Base-by-base conservation (phyloP, 345 rosid genomes). In the Arabidopsis suecica region DNA sequence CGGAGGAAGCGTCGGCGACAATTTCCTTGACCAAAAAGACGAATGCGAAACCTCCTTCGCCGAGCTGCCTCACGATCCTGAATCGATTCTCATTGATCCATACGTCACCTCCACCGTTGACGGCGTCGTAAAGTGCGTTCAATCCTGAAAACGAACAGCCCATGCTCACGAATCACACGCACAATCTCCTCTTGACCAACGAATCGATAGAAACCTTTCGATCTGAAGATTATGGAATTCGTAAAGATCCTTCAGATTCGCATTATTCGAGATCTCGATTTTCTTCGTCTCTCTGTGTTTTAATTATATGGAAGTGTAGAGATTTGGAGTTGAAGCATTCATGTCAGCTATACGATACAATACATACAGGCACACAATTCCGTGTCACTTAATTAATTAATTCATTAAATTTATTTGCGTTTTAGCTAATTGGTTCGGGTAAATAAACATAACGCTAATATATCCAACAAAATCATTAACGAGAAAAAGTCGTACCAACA, bases 41-140 rank as follows among this genome's bases (percentile, higher is more conserved):
- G 54, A 80, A 93, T 2, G 99, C 97, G 78, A 93, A 95, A 4
- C 98, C 99, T 40, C 99, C 99, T 74, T 93, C 99, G 7, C 99
- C 99, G 12, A 95, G 91, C 91, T 92, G 98, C 88, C 97, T 85
- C 72, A 65, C 81, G 34, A 61, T 73, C 85, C 88, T 87, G 87
- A 85, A 95, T 58, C 94, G 75, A 88, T 92, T 93, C 68, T 95
- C 99, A 71, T 95, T 94, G 93, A 94, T 94, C 98, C 98, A 94
- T 11, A 91, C 97, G 57, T 94, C 98, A 25, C 90, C 97, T 73
- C 91, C 97, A 0, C 97, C 93, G 51, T 90, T 88, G 2, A 85
- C 99, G 69, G 91, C 85, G 82, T 88, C 98, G 93, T 95, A 95
- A 4, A 95, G 81, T 47, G 98, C 87, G 72, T 93, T 90, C 83